Conservation (phyloP, 306 rosid genomes). For the Gastrolobium villosum region DNA sequence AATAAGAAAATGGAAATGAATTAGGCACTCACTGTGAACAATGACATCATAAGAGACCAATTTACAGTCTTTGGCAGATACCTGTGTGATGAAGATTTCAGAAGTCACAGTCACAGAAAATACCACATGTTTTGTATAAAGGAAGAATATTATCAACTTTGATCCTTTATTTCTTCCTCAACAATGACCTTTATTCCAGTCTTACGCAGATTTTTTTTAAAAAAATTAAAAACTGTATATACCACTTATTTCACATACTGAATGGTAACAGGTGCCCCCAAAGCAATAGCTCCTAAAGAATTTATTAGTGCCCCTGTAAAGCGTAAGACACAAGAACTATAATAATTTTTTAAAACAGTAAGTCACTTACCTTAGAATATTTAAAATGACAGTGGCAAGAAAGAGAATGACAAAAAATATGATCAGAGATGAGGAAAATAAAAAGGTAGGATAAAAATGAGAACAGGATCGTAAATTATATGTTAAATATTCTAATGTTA, state of each 20-base stretch:
- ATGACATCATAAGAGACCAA: constrained; percentile 92
- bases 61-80: constrained; percentile 71
- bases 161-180: constrained; percentile 53
- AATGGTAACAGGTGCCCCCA: constrained; percentile 86
- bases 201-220: not conserved
- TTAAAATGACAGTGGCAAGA: not conserved
- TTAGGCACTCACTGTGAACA: constrained; percentile 69
- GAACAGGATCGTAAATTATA: not conserved
- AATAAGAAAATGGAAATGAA: constrained; percentile 23
- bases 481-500: not conserved
- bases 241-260: constrained; percentile 73
- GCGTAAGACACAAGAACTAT: constrained; percentile 30
- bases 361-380: not conserved
- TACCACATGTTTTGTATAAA: constrained; percentile 15
- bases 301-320: constrained; percentile 78
- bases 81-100: constrained; percentile 60
- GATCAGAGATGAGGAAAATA: constrained; percentile 3
- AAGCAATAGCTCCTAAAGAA: constrained; percentile 82
- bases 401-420: constrained; percentile 1
- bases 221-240: constrained; percentile 27
- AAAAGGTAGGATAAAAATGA: not conserved
- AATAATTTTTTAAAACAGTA: not conserved
- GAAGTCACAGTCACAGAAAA: constrained; percentile 41
- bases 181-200: constrained; percentile 37
- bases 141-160: constrained; percentile 2